Evolutionary conservation across 306 rosid genomes (phyloP).

Genomic region (Prunus davidiana): DNA sequence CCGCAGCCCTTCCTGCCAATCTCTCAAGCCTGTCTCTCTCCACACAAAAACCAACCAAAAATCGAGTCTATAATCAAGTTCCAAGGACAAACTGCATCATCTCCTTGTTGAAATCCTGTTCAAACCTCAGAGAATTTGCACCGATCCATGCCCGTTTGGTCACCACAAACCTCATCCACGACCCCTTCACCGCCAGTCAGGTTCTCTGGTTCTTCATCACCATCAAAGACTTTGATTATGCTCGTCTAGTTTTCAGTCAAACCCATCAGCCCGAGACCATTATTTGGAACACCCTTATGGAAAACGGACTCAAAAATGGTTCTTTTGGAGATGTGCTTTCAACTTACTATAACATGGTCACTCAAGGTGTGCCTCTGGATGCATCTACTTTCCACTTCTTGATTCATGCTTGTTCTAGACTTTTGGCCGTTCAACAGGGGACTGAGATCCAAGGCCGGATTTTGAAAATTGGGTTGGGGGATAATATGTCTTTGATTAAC

Average conservation of each 20-base stretch:
- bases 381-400: conserved; percentile 29
- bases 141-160: conserved; percentile 24
- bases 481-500: conserved; percentile 22
- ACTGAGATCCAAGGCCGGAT: conserved; percentile 18
- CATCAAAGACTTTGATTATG: neutral
- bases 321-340: conserved; percentile 2
- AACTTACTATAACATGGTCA: conserved; percentile 24
- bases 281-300: conserved; percentile 22
- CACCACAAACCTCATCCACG: conserved; percentile 30
- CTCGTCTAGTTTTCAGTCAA: conserved; percentile 14
- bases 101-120: conserved; percentile 25
- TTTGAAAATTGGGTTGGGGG: conserved; percentile 25
- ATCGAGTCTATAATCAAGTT: neutral
- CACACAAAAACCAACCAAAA: neutral
- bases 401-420: conserved; percentile 20
- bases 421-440: conserved; percentile 12
- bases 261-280: conserved; percentile 15
- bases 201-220: conserved; percentile 26
- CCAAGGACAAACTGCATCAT: neutral
- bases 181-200: conserved; percentile 22
- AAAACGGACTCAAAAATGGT: conserved; percentile 16
- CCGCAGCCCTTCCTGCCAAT: neutral
- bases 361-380: conserved; percentile 16
- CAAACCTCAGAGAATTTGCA: conserved; percentile 16
- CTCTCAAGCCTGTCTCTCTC: conserved; percentile 11